Conservation (phyloP, 1,284 basidiomycete species). For the Lentinula novae-zelandiae region DNA sequence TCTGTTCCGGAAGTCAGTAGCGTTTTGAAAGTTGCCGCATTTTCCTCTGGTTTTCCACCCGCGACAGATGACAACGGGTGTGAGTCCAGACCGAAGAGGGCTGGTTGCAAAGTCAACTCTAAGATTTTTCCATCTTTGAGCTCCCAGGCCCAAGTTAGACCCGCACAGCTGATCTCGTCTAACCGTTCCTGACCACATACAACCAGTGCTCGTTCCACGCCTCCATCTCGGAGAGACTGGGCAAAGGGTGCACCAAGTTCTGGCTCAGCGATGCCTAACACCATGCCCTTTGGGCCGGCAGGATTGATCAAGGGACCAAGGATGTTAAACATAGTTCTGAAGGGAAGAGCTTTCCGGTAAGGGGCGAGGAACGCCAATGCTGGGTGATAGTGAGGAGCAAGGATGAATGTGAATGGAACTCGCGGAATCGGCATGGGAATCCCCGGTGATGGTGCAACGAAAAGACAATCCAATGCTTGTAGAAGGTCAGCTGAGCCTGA, state of each 20-base stretch:
- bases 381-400: conserved; percentile 19
- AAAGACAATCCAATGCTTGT: conserved; percentile 80
- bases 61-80: conserved; percentile 71
- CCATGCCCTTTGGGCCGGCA: conserved; percentile 79
- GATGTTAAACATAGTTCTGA: conserved; percentile 97
- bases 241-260: conserved; percentile 86
- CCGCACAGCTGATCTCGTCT: conserved; percentile 94
- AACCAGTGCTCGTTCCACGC: conserved; percentile 83
- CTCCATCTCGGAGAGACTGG: conserved; percentile 62
- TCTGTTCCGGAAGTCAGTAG: conserved; percentile 53
- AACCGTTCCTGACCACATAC: conserved; percentile 92
- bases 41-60: conserved; percentile 72
- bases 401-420: conserved; percentile 16
- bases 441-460: conserved; percentile 58
- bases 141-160: conserved; percentile 78
- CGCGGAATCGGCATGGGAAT: conserved; percentile 11
- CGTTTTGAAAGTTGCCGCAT: conserved; percentile 62
- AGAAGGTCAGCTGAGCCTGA: conserved; percentile 97
- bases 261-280: conserved; percentile 86
- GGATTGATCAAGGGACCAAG: conserved; percentile 96
- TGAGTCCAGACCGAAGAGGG: conserved; percentile 69
- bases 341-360: conserved; percentile 83
- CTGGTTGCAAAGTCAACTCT: conserved; percentile 48
- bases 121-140: conserved; percentile 52
- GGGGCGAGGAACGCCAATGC: conserved; percentile 82